These are phyloP conservation scores for Keqinozyma sinolaborantium DNA, from an alignment of 1,139 yeast genomes.

Conservation along the genomic window DNA sequence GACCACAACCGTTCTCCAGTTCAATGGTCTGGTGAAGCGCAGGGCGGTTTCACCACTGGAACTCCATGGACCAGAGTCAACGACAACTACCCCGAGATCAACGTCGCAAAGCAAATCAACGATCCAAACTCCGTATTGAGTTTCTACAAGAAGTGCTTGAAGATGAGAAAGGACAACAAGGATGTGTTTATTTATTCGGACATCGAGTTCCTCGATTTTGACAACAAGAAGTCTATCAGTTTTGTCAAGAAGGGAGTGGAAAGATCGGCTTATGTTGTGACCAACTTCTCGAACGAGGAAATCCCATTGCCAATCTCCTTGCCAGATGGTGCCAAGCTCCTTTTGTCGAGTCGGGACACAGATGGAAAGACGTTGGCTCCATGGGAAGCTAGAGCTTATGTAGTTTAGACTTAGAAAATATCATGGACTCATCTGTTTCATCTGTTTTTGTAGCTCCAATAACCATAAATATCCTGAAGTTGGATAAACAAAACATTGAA, in stretches of 20 bases:
- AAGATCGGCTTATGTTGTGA: slow-evolving; percentile 30
- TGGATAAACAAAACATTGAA: too few relatives aligned
- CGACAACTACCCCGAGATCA: slow-evolving; percentile 44
- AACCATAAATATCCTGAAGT: too few relatives aligned
- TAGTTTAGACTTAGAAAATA: too few relatives aligned
- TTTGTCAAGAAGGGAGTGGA: slow-evolving; percentile 23
- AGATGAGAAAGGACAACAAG: slow-evolving; percentile 39
- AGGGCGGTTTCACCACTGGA: slow-evolving; percentile 49
- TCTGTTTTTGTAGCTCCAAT: too few relatives aligned
- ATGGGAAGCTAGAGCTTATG: slow-evolving; percentile 33
- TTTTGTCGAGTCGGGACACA: slow-evolving; percentile 23
- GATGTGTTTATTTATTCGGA: slow-evolving; percentile 45
- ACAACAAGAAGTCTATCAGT: slow-evolving; percentile 34
- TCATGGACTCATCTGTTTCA: too few relatives aligned
- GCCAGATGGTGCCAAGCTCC: slow-evolving; percentile 26
- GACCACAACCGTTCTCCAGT: slow-evolving; percentile 56
- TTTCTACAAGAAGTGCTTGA: slow-evolving; percentile 42
- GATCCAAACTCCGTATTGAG: slow-evolving; percentile 43
- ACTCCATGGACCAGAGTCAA: slow-evolving; percentile 54
- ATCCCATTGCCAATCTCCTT: slow-evolving; percentile 22
- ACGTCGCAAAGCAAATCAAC: slow-evolving; percentile 40
- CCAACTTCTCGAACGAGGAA: slow-evolving; percentile 37
- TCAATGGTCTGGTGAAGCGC: slow-evolving; percentile 45
- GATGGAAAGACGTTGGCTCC: slow-evolving; percentile 23
- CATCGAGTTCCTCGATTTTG: slow-evolving; percentile 38